phyloP scores from a whole-genome alignment of 495 filamentous ascomycete genomes.

The Xylaria bambusicola region DNA sequence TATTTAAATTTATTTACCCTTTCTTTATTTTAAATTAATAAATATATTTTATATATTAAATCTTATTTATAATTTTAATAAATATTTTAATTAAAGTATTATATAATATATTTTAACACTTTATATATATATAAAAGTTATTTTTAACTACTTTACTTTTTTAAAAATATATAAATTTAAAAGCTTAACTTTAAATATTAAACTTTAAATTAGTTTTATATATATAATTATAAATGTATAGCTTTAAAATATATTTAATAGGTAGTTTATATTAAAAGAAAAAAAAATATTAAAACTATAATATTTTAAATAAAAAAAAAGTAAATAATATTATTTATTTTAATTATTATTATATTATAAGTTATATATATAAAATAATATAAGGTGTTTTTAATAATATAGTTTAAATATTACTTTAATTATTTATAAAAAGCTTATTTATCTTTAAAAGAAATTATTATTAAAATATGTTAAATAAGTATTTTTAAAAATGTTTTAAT shows the following conservation, averaged over 20 bases:
- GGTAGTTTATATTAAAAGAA: no score
- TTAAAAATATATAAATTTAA: not conserved
- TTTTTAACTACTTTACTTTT: not conserved
- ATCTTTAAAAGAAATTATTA: no score
- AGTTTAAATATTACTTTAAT: no score
- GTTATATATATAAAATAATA: no score
- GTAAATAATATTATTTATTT: not conserved
- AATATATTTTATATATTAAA: not conserved
- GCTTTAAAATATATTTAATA: no score
- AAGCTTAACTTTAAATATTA: not conserved
- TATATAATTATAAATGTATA: not conserved
- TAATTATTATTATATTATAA: not conserved
- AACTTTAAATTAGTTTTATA: not conserved
- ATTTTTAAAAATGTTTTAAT: no score
- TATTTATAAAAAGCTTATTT: no score
- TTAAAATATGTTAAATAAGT: no score
- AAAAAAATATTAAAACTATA: not conserved
- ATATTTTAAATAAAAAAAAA: not conserved
- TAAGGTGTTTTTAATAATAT: no score
- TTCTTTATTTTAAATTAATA: not conserved
- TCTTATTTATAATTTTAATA: not conserved
- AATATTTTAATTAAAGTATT: not conserved
- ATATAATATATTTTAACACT: not conserved
- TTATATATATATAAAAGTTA: not conserved
- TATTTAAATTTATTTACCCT: not conserved